Evolutionary conservation across 768 basidiomycete genomes (phyloP).

Genomic region (Mycena pura): DNA sequence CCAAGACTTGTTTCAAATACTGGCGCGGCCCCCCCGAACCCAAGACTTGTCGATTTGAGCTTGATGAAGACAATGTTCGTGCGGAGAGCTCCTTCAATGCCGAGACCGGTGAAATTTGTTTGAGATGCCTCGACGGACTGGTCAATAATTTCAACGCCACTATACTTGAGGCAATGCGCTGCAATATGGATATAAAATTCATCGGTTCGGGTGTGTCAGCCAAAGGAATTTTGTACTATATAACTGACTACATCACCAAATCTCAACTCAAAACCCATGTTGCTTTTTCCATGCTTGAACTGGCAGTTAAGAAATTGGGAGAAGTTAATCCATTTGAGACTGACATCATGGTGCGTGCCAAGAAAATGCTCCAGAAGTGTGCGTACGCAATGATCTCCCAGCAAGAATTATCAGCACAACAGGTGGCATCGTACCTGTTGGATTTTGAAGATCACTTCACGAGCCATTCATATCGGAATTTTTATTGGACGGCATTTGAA

Average conservation of each 20-base stretch:
- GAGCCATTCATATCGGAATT: neutral
- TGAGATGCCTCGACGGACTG: neutral
- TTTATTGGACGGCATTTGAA: neutral
- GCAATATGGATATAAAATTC: neutral
- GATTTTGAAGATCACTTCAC: slow-evolving; percentile 6
- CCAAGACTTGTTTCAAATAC: no score
- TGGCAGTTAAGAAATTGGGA: neutral
- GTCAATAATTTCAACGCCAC: slow-evolving; percentile 2
- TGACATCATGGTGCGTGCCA: neutral
- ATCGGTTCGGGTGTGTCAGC: neutral
- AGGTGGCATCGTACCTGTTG: neutral
- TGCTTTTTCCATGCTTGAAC: neutral
- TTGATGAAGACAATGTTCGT: neutral
- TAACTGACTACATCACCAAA: slow-evolving; percentile 1
- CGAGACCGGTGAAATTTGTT: neutral
- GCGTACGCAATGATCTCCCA: neutral
- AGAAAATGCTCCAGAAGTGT: no score
- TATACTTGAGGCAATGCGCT: neutral
- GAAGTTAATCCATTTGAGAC: neutral
- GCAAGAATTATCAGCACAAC: neutral
- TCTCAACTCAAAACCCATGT: slow-evolving; percentile 1
- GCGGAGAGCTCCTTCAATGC: neutral
- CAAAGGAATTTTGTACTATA: slow-evolving; percentile 1
- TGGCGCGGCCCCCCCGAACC: no score
- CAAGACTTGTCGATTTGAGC: neutral